Conservation (phyloP, 1,284 basidiomycete species). For the Cystobasidium slooffiae region DNA sequence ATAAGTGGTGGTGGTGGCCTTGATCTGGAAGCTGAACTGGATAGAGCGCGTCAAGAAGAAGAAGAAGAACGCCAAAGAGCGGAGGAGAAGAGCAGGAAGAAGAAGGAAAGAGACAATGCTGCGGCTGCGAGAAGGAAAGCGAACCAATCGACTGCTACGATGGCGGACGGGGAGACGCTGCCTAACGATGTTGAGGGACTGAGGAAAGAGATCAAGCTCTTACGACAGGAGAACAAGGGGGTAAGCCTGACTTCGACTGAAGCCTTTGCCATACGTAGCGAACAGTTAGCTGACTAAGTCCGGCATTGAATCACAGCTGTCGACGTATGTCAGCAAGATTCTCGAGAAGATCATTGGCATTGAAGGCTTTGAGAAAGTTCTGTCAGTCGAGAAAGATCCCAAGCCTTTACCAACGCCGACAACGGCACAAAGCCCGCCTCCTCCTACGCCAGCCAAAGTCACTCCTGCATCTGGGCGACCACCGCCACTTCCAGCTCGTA, state of each 20-base stretch:
- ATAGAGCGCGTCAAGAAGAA: conserved; percentile 45
- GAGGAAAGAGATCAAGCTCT: conserved; percentile 47
- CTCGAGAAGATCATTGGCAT: conserved; percentile 53
- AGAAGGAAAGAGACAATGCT: conserved; percentile 19
- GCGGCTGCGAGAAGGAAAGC: conserved; percentile 23
- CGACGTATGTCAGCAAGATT: conserved; percentile 54
- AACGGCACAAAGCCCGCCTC: conserved; percentile 5
- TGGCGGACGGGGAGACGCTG: conserved; percentile 29
- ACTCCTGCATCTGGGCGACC: neutral
- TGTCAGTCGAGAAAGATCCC: conserved; percentile 51
- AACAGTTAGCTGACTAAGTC: neutral
- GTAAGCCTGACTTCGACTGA: conserved; percentile 15
- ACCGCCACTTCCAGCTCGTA: neutral
- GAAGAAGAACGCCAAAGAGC: conserved; percentile 24
- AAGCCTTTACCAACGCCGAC: conserved; percentile 32
- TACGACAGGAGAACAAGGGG: conserved; percentile 51
- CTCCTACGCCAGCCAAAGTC: conserved; percentile 18
- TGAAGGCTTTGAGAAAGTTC: conserved; percentile 54
- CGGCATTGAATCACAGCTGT: conserved; percentile 38
- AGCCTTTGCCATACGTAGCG: neutral
- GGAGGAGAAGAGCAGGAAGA: conserved; percentile 24
- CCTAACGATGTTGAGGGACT: conserved; percentile 42
- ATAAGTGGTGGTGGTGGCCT: conserved; percentile 39
- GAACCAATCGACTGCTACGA: conserved; percentile 20
- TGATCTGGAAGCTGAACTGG: conserved; percentile 51